These are phyloP conservation scores for Fusarium decemcellulare DNA, from an alignment of 2,329 filamentous ascomycete genomes.

Conservation along the genomic window DNA sequence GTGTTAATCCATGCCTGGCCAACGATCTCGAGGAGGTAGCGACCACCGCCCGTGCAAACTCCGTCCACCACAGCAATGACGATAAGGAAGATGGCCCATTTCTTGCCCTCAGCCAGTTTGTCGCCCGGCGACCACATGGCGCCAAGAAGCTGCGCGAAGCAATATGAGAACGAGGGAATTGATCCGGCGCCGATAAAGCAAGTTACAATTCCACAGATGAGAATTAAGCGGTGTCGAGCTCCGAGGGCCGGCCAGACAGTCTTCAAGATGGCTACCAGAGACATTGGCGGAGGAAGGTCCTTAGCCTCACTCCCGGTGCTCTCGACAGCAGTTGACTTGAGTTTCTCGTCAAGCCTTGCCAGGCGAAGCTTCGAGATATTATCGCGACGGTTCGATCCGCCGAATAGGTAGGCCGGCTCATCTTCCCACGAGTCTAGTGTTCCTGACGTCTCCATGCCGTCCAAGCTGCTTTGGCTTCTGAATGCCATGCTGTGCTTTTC, in stretches of 20 bases:
- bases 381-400: slow-evolving; percentile 50
- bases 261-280: slow-evolving; percentile 48
- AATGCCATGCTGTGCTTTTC: slow-evolving; percentile 30
- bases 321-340: not conserved
- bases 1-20: slow-evolving; percentile 84
- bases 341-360: not conserved
- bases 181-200: slow-evolving; percentile 75
- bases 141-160: slow-evolving; percentile 79
- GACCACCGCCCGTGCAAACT: slow-evolving; percentile 73
- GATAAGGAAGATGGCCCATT: slow-evolving; percentile 80
- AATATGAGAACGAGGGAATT: slow-evolving; percentile 82
- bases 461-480: slow-evolving; percentile 20
- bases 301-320: not conserved
- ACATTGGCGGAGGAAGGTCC: slow-evolving; percentile 20
- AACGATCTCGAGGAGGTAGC: slow-evolving; percentile 79
- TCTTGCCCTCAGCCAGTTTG: slow-evolving; percentile 65
- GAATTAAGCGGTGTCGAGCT: slow-evolving; percentile 62
- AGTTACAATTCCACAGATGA: slow-evolving; percentile 73
- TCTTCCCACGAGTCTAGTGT: slow-evolving; percentile 16
- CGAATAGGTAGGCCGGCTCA: slow-evolving; percentile 38
- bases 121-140: slow-evolving; percentile 74
- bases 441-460: slow-evolving; percentile 16
- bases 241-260: slow-evolving; percentile 80
- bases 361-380: slow-evolving; percentile 36
- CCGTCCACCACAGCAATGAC: slow-evolving; percentile 78